phyloP scores from a whole-genome alignment of 306 rosid species.

The Cicer bijugum region DNA sequence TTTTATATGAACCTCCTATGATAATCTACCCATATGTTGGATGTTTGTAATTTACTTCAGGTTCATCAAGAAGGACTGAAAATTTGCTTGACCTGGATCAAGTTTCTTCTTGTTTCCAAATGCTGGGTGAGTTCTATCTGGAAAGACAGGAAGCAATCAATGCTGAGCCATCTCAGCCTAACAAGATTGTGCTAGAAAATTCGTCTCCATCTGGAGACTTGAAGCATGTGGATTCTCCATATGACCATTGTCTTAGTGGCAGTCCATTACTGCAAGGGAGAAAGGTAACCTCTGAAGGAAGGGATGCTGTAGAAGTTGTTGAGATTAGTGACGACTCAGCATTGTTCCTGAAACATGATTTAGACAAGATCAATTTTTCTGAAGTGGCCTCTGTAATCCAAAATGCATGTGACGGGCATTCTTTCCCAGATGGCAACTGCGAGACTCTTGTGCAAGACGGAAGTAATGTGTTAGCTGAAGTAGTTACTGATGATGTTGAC shows the following conservation, averaged over 20 bases:
- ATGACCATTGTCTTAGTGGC: constrained; percentile 31
- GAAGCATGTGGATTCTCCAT: constrained; percentile 47
- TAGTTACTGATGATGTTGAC: constrained; percentile 62
- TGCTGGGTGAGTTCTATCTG: constrained; percentile 53
- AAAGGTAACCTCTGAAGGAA: constrained; percentile 32
- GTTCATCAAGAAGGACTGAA: constrained; percentile 90
- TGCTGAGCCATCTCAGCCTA: constrained; percentile 51
- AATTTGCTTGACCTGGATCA: constrained; percentile 78
- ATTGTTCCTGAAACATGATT: constrained; percentile 44
- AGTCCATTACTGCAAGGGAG: constrained; percentile 45
- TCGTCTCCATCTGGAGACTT: constrained; percentile 49
- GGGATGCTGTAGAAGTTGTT: constrained; percentile 40
- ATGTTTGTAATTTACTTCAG: constrained; percentile 49
- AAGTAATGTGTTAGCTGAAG: constrained; percentile 54
- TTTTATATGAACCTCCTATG: constrained; percentile 33
- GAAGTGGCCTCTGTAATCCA: constrained; percentile 50
- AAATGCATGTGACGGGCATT: constrained; percentile 45
- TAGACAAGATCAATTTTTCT: constrained; percentile 25
- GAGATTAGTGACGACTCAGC: constrained; percentile 41
- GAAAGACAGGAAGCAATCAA: constrained; percentile 58
- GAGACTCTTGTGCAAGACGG: constrained; percentile 48
- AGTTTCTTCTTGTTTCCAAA: constrained; percentile 55
- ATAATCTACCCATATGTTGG: constrained; percentile 7
- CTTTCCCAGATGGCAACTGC: constrained; percentile 59
- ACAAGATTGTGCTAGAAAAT: constrained; percentile 46